These are phyloP conservation scores for Jackrogersella multiformis DNA, from an alignment of 495 filamentous ascomycete species.

Conservation along the genomic window DNA sequence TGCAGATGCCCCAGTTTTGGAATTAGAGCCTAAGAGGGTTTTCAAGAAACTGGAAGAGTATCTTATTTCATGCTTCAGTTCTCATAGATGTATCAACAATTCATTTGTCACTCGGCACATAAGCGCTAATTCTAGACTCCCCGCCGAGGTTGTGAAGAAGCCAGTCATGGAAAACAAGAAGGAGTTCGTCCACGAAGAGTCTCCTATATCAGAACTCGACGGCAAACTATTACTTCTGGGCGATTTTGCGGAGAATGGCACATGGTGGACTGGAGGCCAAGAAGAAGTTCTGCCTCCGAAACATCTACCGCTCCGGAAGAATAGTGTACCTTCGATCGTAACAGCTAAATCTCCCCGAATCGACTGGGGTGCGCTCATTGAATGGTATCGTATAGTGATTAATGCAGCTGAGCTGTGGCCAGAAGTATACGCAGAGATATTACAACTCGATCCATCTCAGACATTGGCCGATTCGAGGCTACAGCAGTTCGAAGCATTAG, in stretches of 20 bases:
- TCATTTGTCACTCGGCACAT: conserved; percentile 68
- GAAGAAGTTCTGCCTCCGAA: conserved; percentile 51
- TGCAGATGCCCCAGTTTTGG: conserved; percentile 29
- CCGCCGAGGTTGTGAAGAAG: conserved; percentile 33
- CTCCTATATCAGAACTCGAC: conserved; percentile 64
- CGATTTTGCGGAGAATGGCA: conserved; percentile 82
- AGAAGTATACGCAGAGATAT: conserved; percentile 63
- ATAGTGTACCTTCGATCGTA: conserved; percentile 54
- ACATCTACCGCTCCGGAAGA: conserved; percentile 48
- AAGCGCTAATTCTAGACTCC: conserved; percentile 41
- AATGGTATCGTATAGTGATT: conserved; percentile 80
- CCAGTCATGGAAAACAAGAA: conserved; percentile 41
- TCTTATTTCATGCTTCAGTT: conserved; percentile 71
- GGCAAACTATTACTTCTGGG: conserved; percentile 82
- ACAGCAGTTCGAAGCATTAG: conserved; percentile 65
- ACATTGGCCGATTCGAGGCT: conserved; percentile 48
- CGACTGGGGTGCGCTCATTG: conserved; percentile 74
- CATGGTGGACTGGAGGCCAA: conserved; percentile 79
- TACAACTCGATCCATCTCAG: conserved; percentile 50
- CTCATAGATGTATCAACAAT: conserved; percentile 74
- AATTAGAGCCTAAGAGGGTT: conserved; percentile 53
- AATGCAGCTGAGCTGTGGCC: conserved; percentile 64
- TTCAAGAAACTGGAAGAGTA: conserved; percentile 83
- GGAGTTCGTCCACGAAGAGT: conserved; percentile 44
- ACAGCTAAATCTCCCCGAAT: conserved; percentile 73